phyloP scores from a whole-genome alignment of 257 asterid species.

The Nicotiana attenuata region DNA sequence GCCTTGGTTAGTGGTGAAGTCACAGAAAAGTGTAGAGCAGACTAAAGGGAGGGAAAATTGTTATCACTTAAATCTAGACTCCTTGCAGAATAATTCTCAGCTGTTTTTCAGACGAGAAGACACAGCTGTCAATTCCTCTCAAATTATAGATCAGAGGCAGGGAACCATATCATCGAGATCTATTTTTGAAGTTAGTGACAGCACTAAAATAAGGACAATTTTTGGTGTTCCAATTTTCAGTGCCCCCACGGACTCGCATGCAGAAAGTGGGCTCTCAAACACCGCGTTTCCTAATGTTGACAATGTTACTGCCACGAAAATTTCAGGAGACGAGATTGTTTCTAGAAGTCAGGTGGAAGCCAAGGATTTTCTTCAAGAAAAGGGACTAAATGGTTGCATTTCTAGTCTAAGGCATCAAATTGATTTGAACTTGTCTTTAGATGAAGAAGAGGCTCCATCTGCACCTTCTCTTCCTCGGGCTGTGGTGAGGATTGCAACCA shows the following conservation, averaged over 20 bases:
- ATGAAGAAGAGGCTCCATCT: slow-evolving; percentile 43
- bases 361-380: slow-evolving; percentile 16
- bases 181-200: background rate
- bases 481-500: slow-evolving; percentile 29
- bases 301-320: background rate
- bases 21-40: slow-evolving; percentile 27
- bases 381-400: slow-evolving; percentile 11
- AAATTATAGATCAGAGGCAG: slow-evolving; percentile 21
- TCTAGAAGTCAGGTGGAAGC: slow-evolving; percentile 11
- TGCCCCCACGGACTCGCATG: slow-evolving; percentile 9
- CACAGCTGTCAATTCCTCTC: slow-evolving; percentile 19
- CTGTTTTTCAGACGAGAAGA: slow-evolving; percentile 42
- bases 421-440: slow-evolving; percentile 64
- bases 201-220: slow-evolving; percentile 13
- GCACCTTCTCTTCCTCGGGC: slow-evolving; percentile 33
- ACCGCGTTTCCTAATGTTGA: slow-evolving; percentile 4
- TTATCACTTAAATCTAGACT: slow-evolving; percentile 62
- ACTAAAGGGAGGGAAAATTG: slow-evolving; percentile 26
- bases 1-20: slow-evolving; percentile 41
- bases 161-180: slow-evolving; percentile 12
- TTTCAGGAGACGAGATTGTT: slow-evolving; percentile 11
- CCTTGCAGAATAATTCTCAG: slow-evolving; percentile 49
- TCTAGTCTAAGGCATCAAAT: slow-evolving; percentile 42
- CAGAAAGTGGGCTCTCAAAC: slow-evolving; percentile 9
- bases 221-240: slow-evolving; percentile 20